Percentiles rank a stretch among this genome's conserved stretches.
Conservation (phyloP, 2,329 filamentous ascomycete genomes). For the Calonectria crousiana region DNA sequence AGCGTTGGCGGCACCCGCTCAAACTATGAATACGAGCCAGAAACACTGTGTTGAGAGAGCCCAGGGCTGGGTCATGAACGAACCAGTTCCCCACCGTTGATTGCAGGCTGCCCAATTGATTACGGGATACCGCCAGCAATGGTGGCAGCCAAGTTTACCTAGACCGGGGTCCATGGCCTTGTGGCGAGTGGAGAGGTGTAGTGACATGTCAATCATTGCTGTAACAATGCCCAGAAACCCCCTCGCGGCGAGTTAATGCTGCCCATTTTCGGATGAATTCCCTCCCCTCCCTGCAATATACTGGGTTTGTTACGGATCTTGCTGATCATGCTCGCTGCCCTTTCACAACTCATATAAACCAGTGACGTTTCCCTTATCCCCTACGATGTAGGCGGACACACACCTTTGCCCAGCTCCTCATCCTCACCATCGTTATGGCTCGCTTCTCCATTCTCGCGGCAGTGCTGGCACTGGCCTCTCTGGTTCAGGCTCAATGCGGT, state of each 20-base stretch:
- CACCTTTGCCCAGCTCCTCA: background rate
- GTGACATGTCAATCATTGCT: background rate
- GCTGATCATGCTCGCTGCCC: background rate
- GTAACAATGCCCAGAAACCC: background rate
- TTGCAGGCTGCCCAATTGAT: background rate
- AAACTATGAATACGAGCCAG: background rate
- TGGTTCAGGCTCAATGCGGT: conserved; percentile 59
- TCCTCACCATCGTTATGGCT: conserved; percentile 45
- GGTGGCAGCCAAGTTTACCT: background rate
- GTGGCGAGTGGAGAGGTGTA: background rate
- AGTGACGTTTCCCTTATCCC: background rate
- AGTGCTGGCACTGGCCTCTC: conserved; percentile 55
- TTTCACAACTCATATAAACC: background rate
- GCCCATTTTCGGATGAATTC: background rate
- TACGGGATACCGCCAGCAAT: background rate
- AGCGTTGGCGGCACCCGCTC: background rate
- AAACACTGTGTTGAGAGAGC: background rate
- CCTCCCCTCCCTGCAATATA: background rate
- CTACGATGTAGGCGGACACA: background rate
- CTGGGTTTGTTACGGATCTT: background rate
- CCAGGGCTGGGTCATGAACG: background rate
- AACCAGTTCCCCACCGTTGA: background rate
- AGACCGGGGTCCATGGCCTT: background rate
- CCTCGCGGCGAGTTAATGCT: background rate
- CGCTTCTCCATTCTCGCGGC: conserved; percentile 52